phyloP scores from a whole-genome alignment of 139 green algal genomes.

The Chlorella vulgaris region DNA sequence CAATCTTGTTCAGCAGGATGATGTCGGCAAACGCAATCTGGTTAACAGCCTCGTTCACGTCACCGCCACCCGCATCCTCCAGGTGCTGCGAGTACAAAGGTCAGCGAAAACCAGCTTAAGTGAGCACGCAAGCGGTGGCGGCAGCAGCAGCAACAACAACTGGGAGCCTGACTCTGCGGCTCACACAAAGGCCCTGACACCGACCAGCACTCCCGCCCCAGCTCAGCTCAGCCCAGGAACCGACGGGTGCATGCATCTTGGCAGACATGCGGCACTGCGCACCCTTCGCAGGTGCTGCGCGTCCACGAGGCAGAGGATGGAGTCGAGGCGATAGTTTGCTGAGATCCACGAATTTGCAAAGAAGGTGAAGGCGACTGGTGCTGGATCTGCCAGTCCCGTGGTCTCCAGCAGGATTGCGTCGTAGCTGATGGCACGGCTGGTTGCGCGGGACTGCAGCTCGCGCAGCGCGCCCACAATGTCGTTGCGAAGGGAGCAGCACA shows the following conservation, averaged over 20 bases:
- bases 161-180: too few relatives aligned
- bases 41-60: constrained; percentile 74
- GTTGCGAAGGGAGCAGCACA: constrained; percentile 86
- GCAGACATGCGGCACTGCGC: too few relatives aligned
- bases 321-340: constrained; percentile 75
- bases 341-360: constrained; percentile 87
- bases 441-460: constrained; percentile 59
- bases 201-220: too few relatives aligned
- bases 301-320: constrained; percentile 83
- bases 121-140: neutral
- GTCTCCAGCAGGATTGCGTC: constrained; percentile 84
- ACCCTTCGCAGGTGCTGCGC: constrained; percentile 57
- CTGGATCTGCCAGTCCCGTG: constrained; percentile 85
- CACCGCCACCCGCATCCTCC: constrained; percentile 74
- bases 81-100: constrained; percentile 60
- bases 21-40: constrained; percentile 92
- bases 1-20: constrained; percentile 91
- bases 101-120: neutral
- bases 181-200: too few relatives aligned
- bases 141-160: neutral
- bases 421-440: constrained; percentile 42
- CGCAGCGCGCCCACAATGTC: constrained; percentile 83
- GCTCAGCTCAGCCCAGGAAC: too few relatives aligned
- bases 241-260: neutral
- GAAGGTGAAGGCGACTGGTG: constrained; percentile 87